Percentiles rank a stretch among this genome's conserved stretches.
phyloP scores from a whole-genome alignment of 139 green algal species.

The Dunaliella primolecta region DNA sequence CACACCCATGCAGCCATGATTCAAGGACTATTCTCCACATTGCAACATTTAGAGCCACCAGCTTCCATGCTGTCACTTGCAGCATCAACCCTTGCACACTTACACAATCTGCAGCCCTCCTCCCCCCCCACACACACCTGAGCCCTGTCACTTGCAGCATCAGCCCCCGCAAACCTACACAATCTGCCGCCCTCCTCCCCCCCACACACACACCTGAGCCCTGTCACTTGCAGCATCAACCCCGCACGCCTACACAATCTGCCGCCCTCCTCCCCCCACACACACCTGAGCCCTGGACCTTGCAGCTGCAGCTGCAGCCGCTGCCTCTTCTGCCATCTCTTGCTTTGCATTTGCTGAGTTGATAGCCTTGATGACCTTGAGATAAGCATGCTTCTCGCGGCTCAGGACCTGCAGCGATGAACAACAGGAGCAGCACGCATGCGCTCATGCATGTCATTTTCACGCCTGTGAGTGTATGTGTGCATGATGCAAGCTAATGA shows the following conservation, averaged over 20 bases:
- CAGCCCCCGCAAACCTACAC: neutral
- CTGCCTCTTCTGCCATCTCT: neutral
- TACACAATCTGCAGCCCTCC: neutral
- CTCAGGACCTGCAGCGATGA: neutral
- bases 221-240: too few species aligned
- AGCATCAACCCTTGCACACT: neutral
- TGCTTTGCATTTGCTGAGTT: neutral
- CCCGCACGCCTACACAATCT: neutral
- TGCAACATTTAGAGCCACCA: too few species aligned
- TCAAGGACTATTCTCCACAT: too few species aligned
- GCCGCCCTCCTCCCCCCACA: neutral
- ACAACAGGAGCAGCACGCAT: neutral
- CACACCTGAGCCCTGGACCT: neutral
- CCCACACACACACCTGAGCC: neutral
- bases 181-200: neutral
- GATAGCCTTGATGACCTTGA: constrained; percentile 11
- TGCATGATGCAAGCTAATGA: too few species aligned
- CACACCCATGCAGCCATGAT: too few species aligned
- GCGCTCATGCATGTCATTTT: too few species aligned
- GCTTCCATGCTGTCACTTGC: too few species aligned
- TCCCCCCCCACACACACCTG: neutral
- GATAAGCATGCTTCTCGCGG: constrained; percentile 11
- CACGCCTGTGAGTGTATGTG: too few species aligned
- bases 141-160: neutral
- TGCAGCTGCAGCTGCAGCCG: neutral